A percentile compares a stretch with the other conserved stretches of the same genome.
These are phyloP conservation scores for Solanum bulbocastanum DNA, from an alignment of 257 asterid genomes.

Conservation along the genomic window DNA sequence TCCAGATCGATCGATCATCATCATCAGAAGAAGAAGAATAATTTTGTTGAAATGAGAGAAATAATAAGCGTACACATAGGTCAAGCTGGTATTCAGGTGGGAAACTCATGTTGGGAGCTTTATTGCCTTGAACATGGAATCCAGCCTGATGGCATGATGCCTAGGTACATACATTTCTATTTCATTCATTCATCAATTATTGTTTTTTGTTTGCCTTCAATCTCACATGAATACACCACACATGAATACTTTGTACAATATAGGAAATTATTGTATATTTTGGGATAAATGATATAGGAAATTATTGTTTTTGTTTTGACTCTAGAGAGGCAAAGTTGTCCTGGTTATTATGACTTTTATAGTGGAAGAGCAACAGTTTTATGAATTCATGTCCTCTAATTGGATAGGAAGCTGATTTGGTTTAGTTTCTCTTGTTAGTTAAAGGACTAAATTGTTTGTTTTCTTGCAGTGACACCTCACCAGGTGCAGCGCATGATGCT, in stretches of 20 bases:
- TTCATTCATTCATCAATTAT: not conserved
- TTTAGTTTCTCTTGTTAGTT: not conserved
- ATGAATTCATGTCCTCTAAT: not conserved
- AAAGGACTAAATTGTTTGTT: not conserved
- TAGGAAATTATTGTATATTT: no score
- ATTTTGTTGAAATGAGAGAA: constrained; percentile 47
- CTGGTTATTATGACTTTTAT: not conserved
- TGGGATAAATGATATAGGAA: no score
- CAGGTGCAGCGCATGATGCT: constrained; percentile 72
- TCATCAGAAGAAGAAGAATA: not conserved
- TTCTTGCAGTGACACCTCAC: constrained; percentile 56
- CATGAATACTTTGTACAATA: no score
- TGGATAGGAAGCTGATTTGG: not conserved
- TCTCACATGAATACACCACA: not conserved
- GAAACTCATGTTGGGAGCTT: constrained; percentile 84
- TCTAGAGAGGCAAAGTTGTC: not conserved
- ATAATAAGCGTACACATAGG: constrained; percentile 83
- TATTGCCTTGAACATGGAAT: constrained; percentile 84
- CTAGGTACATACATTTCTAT: constrained; percentile 32
- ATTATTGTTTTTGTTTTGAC: not conserved
- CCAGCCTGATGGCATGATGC: constrained; percentile 87
- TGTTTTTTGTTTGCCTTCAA: not conserved
- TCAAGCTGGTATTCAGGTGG: constrained; percentile 93
- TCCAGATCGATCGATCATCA: not conserved
- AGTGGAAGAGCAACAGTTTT: not conserved